Conservation (phyloP, 805 yeast species). For the Yarrowia phangngaensis region DNA sequence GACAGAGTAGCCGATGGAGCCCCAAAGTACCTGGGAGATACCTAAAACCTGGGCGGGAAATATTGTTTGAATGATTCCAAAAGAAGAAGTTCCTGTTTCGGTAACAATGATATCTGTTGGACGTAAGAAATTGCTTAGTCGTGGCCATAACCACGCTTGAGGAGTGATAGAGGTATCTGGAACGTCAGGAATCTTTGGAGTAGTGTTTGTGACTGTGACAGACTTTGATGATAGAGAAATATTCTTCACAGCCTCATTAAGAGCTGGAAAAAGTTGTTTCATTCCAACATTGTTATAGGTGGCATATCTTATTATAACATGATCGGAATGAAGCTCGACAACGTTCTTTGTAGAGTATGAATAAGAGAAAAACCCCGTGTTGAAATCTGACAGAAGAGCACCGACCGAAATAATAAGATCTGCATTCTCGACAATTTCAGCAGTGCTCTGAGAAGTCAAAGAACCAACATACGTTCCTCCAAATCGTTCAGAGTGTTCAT, state of each 20-base stretch:
- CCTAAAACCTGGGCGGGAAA: constrained; percentile 53
- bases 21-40: constrained; percentile 62
- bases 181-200: constrained; percentile 48
- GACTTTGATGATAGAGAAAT: constrained; percentile 41
- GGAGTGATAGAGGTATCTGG: constrained; percentile 45
- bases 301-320: constrained; percentile 51
- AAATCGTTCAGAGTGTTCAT: constrained; percentile 67
- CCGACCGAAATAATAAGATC: constrained; percentile 78
- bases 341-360: constrained; percentile 53
- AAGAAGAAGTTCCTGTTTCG: constrained; percentile 65
- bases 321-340: constrained; percentile 55
- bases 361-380: constrained; percentile 75
- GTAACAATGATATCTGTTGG: constrained; percentile 57
- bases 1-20: constrained; percentile 61
- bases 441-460: constrained; percentile 68
- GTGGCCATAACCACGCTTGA: constrained; percentile 51
- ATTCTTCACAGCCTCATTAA: constrained; percentile 28
- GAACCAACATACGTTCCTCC: constrained; percentile 86
- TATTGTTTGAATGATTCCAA: constrained; percentile 54
- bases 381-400: constrained; percentile 80
- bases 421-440: constrained; percentile 65
- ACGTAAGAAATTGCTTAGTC: constrained; percentile 49
- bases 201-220: constrained; percentile 53
- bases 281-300: constrained; percentile 53
- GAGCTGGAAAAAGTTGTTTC: constrained; percentile 43